A percentile compares a stretch with the other conserved stretches of the same genome.
Evolutionary conservation across 352 stramenopile genomes (phyloP).

Genomic region (Pythium plurisporium): DNA sequence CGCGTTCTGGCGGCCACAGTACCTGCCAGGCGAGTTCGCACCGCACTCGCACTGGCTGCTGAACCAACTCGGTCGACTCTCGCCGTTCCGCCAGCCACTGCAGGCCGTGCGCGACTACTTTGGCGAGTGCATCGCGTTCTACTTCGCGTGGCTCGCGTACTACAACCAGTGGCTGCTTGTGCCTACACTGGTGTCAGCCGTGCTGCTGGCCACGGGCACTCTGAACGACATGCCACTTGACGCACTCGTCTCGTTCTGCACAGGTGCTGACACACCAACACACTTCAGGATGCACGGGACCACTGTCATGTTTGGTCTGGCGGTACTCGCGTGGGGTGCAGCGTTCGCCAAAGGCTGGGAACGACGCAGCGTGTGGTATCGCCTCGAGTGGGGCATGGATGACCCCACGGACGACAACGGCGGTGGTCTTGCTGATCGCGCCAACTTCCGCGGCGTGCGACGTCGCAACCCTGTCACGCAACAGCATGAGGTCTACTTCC

Average conservation of each 20-base stretch:
- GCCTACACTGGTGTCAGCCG: slow-evolving; percentile 33
- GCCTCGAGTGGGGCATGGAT: slow-evolving; percentile 53
- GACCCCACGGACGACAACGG: neutral
- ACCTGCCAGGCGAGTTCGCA: slow-evolving; percentile 34
- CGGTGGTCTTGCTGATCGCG: slow-evolving; percentile 10
- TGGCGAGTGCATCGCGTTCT: slow-evolving; percentile 84
- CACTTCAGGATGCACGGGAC: neutral
- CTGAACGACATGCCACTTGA: neutral
- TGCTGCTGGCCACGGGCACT: slow-evolving; percentile 20
- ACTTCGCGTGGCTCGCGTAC: slow-evolving; percentile 86
- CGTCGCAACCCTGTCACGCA: slow-evolving; percentile 27
- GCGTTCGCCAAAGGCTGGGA: slow-evolving; percentile 59
- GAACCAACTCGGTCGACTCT: slow-evolving; percentile 32
- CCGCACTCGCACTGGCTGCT: slow-evolving; percentile 36
- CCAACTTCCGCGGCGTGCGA: slow-evolving; percentile 25
- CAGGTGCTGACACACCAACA: neutral
- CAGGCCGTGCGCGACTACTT: slow-evolving; percentile 82
- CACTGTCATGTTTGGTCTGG: slow-evolving; percentile 23
- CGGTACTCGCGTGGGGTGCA: slow-evolving; percentile 39
- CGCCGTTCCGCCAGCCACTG: slow-evolving; percentile 70
- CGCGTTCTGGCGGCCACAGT: slow-evolving; percentile 44
- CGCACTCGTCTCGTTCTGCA: slow-evolving; percentile 23
- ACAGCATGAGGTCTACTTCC: slow-evolving; percentile 25
- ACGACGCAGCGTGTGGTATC: slow-evolving; percentile 49
- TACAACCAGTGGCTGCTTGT: slow-evolving; percentile 72